Percentiles rank a stretch among this genome's conserved stretches.
These are phyloP conservation scores for Orbilia oligospora DNA, from an alignment of 2,329 filamentous ascomycete genomes.

Conservation along the genomic window DNA sequence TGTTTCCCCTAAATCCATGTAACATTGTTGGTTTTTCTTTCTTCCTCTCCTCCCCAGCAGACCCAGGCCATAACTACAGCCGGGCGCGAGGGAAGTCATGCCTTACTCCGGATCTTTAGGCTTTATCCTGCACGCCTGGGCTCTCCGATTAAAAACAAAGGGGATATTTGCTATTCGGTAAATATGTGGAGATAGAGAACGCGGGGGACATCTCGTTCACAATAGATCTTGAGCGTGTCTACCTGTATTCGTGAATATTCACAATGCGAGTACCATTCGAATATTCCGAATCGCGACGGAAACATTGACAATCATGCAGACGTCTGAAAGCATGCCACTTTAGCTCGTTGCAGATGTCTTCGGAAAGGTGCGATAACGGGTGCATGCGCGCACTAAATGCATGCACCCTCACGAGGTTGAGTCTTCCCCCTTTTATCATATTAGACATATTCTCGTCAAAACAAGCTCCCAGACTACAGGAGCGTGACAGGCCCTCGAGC, in stretches of 20 bases:
- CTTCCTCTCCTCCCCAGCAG: neutral
- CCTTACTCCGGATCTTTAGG: neutral
- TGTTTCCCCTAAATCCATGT: neutral
- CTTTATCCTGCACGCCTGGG: neutral
- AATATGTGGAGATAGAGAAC: neutral
- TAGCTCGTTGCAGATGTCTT: neutral
- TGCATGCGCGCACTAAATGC: neutral
- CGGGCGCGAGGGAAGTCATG: no score
- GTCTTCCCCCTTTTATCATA: neutral
- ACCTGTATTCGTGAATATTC: neutral
- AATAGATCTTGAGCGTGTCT: neutral
- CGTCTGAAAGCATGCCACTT: no score
- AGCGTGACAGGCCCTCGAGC: neutral
- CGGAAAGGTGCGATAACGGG: neutral
- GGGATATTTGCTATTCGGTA: no score
- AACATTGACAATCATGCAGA: neutral
- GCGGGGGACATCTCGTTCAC: neutral
- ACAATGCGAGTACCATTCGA: neutral
- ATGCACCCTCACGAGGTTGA: neutral
- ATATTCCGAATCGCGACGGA: conserved; percentile 5
- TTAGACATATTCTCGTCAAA: no score
- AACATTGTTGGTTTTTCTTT: neutral
- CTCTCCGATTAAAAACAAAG: no score
- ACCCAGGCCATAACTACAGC: no score
- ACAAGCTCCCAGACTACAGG: no score